Conservation (phyloP, 305 asterid genomes). For the Fraxinus latifolia region DNA sequence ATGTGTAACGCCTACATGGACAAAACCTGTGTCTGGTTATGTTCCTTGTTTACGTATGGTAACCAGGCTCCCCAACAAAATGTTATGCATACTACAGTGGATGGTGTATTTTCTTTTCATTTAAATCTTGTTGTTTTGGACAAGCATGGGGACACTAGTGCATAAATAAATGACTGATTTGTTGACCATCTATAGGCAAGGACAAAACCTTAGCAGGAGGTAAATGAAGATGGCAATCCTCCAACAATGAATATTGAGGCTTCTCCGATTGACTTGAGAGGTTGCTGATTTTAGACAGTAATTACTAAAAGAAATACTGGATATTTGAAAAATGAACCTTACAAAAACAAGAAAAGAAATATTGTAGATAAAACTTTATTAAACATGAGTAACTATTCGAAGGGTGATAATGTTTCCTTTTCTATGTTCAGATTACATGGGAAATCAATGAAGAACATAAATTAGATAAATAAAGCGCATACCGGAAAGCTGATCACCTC, state of each 20-base stretch:
- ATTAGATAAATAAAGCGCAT: constrained; percentile 24
- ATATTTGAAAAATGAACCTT: neutral
- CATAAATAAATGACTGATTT: neutral
- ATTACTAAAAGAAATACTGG: neutral
- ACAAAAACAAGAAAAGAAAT: neutral
- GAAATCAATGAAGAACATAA: constrained; percentile 7
- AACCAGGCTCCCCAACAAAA: neutral
- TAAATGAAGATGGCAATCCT: neutral
- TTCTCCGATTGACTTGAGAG: neutral
- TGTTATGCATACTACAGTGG: neutral
- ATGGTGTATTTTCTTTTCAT: neutral
- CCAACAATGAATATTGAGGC: neutral
- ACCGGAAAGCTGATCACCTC: constrained; percentile 58
- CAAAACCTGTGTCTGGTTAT: neutral
- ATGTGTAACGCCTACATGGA: neutral
- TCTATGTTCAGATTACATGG: constrained; percentile 7
- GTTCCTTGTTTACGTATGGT: neutral
- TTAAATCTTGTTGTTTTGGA: neutral
- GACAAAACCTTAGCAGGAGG: neutral
- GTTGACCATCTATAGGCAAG: neutral
- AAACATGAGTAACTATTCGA: neutral
- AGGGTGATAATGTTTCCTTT: neutral
- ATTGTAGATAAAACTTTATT: neutral
- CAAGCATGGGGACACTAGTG: neutral
- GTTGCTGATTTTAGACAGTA: neutral